Evolutionary conservation across 371 early-diverging fungal genomes (phyloP), one percentile per base, ranked within the genome.

Genomic region (Dichotomocladium elegans): DNA sequence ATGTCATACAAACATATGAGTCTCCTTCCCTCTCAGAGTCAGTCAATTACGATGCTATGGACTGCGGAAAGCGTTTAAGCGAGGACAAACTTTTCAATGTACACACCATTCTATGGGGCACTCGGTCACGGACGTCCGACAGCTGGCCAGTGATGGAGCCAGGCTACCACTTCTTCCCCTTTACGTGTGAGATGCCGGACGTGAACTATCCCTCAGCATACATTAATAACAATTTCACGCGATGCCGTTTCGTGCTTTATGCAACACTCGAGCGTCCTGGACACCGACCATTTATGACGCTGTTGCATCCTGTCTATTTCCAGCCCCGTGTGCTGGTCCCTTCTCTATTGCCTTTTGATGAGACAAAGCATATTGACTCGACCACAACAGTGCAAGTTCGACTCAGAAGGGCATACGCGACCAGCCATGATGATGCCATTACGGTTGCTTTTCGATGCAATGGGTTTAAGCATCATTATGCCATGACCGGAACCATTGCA

Each of bases 141-240:
- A 60, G 25, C 4, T 69, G 73, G 69, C 72, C 58, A 9, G 17
- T 64, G 4, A 37, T 73, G 12, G 70, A 69, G 30, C 42, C 68
- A 2, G 74, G 74, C 0, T 41, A 57, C 4, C 64, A 70, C 35
- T 26, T 41, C 7, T 74, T 74, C 46, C 71, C 64, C 11, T 74
- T 74, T 27, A 53, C 63, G 31, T 61, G 61, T 30, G 64, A 70
- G 43, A 58, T 74, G 12, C 74, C 74, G 9, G 41, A 68, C 33
- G 61, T 74, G 29, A 74, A 74, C 29, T 74, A 74, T 42, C 54
- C 54, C 4, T 63, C 66, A 1, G 64, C 74, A 3, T 50, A 60
- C 2, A 61, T 66, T 21, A 40, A 58, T 26, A 58, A 66, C 26
- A 44, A 56, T n/a, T 34, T 73, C 3, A 62, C 60, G 1, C 47